phyloP scores from a whole-genome alignment of 139 green algal species.

The Coelastrella sp. region DNA sequence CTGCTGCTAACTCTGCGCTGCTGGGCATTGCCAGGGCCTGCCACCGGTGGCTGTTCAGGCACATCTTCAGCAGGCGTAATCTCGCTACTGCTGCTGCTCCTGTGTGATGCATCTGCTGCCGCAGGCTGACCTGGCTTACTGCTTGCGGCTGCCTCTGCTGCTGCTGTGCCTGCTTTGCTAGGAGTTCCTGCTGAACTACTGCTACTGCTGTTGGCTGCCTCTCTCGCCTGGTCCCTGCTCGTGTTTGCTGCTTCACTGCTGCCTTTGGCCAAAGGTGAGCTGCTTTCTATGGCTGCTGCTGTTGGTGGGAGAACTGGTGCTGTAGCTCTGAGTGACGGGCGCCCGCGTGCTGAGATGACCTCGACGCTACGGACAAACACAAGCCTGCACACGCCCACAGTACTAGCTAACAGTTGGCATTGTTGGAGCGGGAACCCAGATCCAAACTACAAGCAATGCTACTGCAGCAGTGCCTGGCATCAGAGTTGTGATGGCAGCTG shows the following conservation, averaged over 20 bases:
- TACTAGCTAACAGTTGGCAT: too few species aligned
- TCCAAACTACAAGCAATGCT: background rate
- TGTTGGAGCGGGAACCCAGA: too few species aligned
- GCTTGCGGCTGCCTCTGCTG: conserved; percentile 18
- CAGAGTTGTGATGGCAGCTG: too few species aligned
- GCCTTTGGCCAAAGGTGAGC: background rate
- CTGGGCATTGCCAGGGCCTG: too few species aligned
- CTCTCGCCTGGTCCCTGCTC: too few species aligned
- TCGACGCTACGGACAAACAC: conserved; percentile 67
- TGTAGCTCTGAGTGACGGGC: background rate
- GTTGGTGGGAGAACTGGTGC: background rate
- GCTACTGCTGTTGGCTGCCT: background rate
- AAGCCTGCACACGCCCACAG: conserved; percentile 46
- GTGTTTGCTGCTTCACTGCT: background rate
- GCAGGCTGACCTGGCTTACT: too few species aligned
- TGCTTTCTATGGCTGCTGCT: background rate
- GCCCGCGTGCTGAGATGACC: conserved; percentile 42
- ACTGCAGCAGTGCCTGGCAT: too few species aligned
- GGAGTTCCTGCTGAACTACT: too few species aligned
- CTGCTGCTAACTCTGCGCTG: background rate
- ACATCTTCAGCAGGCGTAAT: background rate
- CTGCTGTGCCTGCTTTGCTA: background rate
- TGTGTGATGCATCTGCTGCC: conserved; percentile 5
- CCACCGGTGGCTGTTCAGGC: too few species aligned
- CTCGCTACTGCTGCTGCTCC: too few species aligned